phyloP scores from a whole-genome alignment of 2,329 filamentous ascomycete species.

The Tympanopsis confertula region DNA sequence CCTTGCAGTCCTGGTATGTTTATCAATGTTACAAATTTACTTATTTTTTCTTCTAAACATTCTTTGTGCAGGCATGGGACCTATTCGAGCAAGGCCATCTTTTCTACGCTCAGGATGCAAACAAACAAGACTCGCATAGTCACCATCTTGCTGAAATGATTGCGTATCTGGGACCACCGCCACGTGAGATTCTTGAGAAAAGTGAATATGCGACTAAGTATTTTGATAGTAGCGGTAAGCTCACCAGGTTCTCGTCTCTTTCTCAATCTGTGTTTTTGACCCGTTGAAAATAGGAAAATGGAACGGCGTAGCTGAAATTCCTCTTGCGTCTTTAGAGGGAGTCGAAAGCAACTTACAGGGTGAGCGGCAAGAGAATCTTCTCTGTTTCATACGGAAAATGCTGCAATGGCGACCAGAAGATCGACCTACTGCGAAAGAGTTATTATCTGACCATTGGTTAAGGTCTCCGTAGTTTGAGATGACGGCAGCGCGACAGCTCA shows the following conservation, averaged over 20 bases:
- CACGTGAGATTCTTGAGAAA: background rate
- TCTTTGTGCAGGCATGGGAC: conserved; percentile 10
- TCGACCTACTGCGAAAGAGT: background rate
- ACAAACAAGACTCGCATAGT: conserved; percentile 2
- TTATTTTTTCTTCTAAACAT: background rate
- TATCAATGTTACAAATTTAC: background rate
- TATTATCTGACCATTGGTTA: background rate
- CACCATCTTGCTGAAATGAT: conserved; percentile 1
- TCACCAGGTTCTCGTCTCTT: background rate
- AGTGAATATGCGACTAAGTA: background rate
- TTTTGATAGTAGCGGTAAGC: background rate
- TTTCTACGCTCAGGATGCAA: conserved; percentile 6
- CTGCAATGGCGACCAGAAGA: background rate
- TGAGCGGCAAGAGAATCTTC: background rate
- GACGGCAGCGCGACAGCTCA: no score
- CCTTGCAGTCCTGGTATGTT: conserved; percentile 9
- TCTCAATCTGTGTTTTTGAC: conserved; percentile 1
- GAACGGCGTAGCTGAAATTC: background rate
- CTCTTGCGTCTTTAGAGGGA: background rate
- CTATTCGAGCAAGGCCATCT: conserved; percentile 10
- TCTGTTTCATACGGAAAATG: background rate
- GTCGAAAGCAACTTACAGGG: background rate
- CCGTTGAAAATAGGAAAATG: background rate
- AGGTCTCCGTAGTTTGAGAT: background rate
- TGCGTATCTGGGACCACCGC: background rate